Base-by-base conservation (phyloP, 805 yeast genomes). In the Saccharomycopsis olivae region DNA sequence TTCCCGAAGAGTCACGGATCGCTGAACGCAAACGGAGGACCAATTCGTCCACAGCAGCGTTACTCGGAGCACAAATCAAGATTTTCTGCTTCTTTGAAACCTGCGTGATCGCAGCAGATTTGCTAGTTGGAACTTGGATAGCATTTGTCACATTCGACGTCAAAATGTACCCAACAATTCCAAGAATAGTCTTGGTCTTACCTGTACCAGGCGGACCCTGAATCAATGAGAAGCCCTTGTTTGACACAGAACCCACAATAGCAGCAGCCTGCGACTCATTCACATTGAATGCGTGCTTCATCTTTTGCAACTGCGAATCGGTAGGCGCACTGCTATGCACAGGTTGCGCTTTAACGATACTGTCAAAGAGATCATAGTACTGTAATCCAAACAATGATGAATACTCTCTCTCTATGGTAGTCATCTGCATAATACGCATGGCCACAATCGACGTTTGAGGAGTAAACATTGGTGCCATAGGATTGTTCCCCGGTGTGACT, bases 161-260 rank as follows among this genome's bases (percentile, higher is more conserved):
- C 32, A 83, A 57, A 44, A 77, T 74, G 40, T 86, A 75, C 0
- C 96, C 96, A 24, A 89, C 73, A 36, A 89, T 78, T 18, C 96
- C 96, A 33, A 92, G 57, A 60, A 94, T 92, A 0, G 99, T 92
- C 56, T 89, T 94, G 1, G 99, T 94, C 57, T 92, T 92, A 65
- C 99, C 99, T 0, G 97, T 89, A 59, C 99, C 99, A 0, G 99
- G 99, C 0, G 99, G 99, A 43, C 96, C 99, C 61, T 92, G 98
- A 57, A 92, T 88, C 39, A 92, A 65, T 0, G 94, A 78, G 54
- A 92, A 86, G 0, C 98, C 99, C 1, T 66, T 65, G 6, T 71
- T 64, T 18, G 65, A 57, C 23, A 76, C 73, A 0, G 95, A 71
- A 1, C 86, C 84, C 10, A 78, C 66, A 43, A 92, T 84, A 0